Base-by-base conservation (phyloP, 441 rosid genomes). In the Aleurites moluccanus region DNA sequence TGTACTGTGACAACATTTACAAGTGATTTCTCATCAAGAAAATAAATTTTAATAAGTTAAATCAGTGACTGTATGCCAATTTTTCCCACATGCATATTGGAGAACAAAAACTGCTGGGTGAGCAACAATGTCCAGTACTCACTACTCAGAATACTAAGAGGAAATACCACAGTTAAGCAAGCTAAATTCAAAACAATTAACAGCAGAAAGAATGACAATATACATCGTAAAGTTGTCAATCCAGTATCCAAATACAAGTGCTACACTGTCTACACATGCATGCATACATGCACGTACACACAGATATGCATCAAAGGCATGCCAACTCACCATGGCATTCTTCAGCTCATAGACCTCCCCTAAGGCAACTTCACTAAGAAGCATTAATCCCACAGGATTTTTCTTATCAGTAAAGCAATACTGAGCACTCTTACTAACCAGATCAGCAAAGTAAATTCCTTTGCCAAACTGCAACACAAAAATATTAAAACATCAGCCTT, bases 381-480 rank as follows among this genome's bases (percentile, higher is more conserved):
- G 86, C 98, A 96, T 89, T 57, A 93, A 86, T 70, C 98, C 99
- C 83, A 92, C 94, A 2, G 97, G 98, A 85, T 79, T 90, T 70
- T 85, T 83, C 91, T 86, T 88, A 71, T 85, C 86, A n/a, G 97
- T 88, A 79, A 11, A 91, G 87, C 98, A 96, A 82, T 93, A 93
- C 85, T 92, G 98, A 78, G 97, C 97, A 89, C 99, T 93, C 90
- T 96, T 96, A 76, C 99, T 96, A 77, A 92, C 97, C 85, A 96
- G 87, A 85, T 96, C 99, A 76, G 99, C 98, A 73, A 96, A 96
- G 80, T 93, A 96, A 77, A 96, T 65, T 75, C 99, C 99, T 86
- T 96, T 93, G 25, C 98, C 98, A 86, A 96, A 96, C 99, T 93
- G 87, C 78, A 86, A 74, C 10, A 47, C 47, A 61, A 14, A 81